Evolutionary conservation across 176 grass and related monocot species (phyloP), one percentile per base, ranked within the genome.

Genomic region (Ananas comosus): DNA sequence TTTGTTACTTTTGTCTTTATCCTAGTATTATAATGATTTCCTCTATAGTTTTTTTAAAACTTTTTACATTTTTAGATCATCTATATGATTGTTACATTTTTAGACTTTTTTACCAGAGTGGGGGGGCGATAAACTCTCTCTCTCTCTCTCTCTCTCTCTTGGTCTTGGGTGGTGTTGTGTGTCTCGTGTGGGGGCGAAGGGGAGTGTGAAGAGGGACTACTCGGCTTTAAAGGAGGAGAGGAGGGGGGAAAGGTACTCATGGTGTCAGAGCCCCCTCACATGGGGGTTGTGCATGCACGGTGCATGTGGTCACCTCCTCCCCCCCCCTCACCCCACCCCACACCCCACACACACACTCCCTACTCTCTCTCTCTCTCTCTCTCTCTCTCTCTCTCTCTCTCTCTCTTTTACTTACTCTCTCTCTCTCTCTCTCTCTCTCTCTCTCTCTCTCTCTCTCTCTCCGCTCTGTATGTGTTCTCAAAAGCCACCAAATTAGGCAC

Each of bases 151-250:
- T 27, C 25, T 27, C 25, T 27, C 25, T 27, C 25, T 27, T 5
- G 33, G 33, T 42, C 5, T 42, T 42, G 4, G 33, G 33, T 42
- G 33, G 33, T 42, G 33, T 42, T 42, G 33, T 42, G 33, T 42
- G 33, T 42, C 33, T 42, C 33, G 33, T 42, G 33, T 42, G 33
- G 33, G 33, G 33, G 6, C 33, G 33, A 7, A 7, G 33, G 33
- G 33, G 33, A 6, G 33, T 42, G 33, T 42, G 33, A 19, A 61
- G 21, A 18, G 10, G 56, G 56, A 61, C 56, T 61, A 61, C 17
- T 61, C 56, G 56, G 21, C 56, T 18, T 61, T 61, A 61, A 61
- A 61, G 56, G 17, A 61, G 56, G 56, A 61, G 56, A 61, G 21
- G 56, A 16, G 21, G n/a, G 56, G 21, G 2, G 56, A 61, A 61